Evolutionary conservation across 2,329 filamentous ascomycete species (phyloP).

Genomic region (Berkeleyomyces basicola): DNA sequence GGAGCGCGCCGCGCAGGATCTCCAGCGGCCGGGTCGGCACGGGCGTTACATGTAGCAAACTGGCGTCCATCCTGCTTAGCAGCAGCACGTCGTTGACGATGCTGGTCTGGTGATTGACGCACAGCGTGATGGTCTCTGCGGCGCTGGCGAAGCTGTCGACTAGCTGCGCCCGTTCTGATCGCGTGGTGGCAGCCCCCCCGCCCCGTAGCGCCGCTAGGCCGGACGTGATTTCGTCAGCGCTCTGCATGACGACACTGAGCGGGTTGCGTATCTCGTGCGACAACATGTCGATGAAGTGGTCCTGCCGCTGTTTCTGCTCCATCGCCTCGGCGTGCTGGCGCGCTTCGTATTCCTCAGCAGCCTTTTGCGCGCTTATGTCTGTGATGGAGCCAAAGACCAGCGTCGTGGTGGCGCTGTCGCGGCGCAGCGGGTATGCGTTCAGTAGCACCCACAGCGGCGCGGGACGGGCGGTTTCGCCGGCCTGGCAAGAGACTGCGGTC

Average conservation of each 20-base stretch:
- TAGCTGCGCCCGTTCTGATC: conserved; percentile 27
- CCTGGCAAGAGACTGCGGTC: neutral
- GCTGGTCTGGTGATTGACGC: conserved; percentile 61
- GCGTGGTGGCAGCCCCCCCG: conserved; percentile 22
- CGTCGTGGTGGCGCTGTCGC: conserved; percentile 46
- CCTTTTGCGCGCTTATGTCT: conserved; percentile 74
- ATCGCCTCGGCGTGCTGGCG: conserved; percentile 65
- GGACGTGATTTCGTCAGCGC: conserved; percentile 53
- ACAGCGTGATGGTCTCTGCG: conserved; percentile 66
- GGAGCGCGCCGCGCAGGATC: conserved; percentile 51
- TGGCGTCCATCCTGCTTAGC: conserved; percentile 53
- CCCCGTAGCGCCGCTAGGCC: conserved; percentile 29
- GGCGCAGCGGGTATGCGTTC: conserved; percentile 58
- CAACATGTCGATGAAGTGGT: conserved; percentile 59
- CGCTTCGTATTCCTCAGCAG: conserved; percentile 65
- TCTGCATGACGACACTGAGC: conserved; percentile 57
- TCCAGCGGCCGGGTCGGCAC: conserved; percentile 52
- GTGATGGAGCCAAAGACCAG: conserved; percentile 68
- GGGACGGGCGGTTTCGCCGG: neutral
- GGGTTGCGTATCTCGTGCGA: conserved; percentile 66
- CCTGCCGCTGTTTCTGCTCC: conserved; percentile 57
- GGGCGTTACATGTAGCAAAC: conserved; percentile 52
- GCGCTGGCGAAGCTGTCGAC: conserved; percentile 49
- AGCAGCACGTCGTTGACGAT: conserved; percentile 54
- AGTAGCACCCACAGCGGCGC: conserved; percentile 48